A percentile compares a stretch with the other conserved stretches of the same genome.
phyloP scores from a whole-genome alignment of 2,329 filamentous ascomycete species.

The Amylocarpus encephaloides region DNA sequence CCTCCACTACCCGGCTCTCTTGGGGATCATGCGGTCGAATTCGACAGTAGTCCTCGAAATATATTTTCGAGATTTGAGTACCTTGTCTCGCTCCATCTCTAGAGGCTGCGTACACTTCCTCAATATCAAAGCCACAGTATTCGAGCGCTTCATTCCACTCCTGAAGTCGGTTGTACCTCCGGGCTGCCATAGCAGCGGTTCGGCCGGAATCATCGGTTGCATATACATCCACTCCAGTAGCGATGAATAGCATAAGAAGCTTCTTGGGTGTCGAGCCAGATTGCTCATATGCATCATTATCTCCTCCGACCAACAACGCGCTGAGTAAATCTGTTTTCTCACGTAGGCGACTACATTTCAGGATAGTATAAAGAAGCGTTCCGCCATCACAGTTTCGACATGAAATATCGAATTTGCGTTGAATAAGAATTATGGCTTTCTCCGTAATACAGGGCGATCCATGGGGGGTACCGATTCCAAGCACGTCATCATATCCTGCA shows the following conservation, averaged over 20 bases:
- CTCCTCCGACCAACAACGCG: too few species aligned
- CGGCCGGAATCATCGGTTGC: conserved; percentile 9
- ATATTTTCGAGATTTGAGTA: too few species aligned
- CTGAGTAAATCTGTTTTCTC: background rate
- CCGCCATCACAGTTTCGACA: conserved; percentile 4
- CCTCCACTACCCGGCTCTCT: too few species aligned
- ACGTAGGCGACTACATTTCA: conserved; percentile 1
- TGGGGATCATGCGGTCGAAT: too few species aligned
- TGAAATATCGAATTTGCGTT: conserved; percentile 8
- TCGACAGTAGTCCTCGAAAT: too few species aligned
- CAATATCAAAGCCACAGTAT: too few species aligned
- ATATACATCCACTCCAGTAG: conserved; percentile 17
- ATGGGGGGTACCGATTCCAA: too few species aligned
- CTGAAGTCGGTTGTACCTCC: background rate
- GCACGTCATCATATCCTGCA: conserved; percentile 14
- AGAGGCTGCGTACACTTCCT: too few species aligned
- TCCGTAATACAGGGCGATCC: conserved; percentile 7
- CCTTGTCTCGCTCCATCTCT: too few species aligned
- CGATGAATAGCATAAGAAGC: conserved; percentile 14
- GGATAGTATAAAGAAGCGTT: conserved; percentile 14
- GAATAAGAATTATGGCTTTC: conserved; percentile 17
- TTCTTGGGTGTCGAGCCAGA: conserved; percentile 10
- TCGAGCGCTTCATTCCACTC: too few species aligned
- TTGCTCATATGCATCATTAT: background rate
- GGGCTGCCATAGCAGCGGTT: conserved; percentile 11